These are phyloP conservation scores for Polychytrium aggregatum DNA, from an alignment of 192 early-diverging fungal genomes.

Conservation along the genomic window DNA sequence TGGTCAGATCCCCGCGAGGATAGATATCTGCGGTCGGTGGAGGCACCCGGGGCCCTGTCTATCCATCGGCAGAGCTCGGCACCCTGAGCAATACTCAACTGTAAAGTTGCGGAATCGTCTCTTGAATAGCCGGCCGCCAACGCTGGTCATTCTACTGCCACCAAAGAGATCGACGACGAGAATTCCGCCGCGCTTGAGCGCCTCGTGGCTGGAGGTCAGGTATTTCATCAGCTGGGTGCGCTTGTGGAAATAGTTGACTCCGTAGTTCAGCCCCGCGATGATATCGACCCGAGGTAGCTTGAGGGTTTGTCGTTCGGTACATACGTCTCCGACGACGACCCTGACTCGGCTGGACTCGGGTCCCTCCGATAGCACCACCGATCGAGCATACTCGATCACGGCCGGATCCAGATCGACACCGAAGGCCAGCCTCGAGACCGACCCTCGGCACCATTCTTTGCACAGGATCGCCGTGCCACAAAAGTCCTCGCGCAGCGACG, in stretches of 20 bases:
- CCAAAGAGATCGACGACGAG: slow-evolving; percentile 38
- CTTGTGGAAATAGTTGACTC: slow-evolving; percentile 25
- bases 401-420: slow-evolving; percentile 34
- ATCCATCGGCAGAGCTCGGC: too few species aligned
- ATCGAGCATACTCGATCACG: slow-evolving; percentile 26
- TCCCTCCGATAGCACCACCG: slow-evolving; percentile 3
- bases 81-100: too few species aligned
- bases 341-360: slow-evolving; percentile 6
- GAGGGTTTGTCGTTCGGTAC: background rate
- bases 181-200: slow-evolving; percentile 21
- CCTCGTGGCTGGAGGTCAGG: slow-evolving; percentile 12
- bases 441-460: slow-evolving; percentile 20
- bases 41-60: too few species aligned
- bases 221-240: slow-evolving; percentile 24
- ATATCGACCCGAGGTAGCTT: slow-evolving; percentile 25
- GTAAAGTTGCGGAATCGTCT: slow-evolving; percentile 4
- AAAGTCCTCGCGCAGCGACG: slow-evolving; percentile 34
- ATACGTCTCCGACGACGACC: slow-evolving; percentile 10
- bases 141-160: slow-evolving; percentile 7
- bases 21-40: too few species aligned
- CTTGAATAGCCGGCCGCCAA: slow-evolving; percentile 5
- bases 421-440: slow-evolving; percentile 11
- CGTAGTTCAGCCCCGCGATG: slow-evolving; percentile 32
- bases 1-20: too few species aligned
- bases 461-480: slow-evolving; percentile 38